phyloP scores from a whole-genome alignment of 371 early-diverging fungal species.

The Funneliformis caledonium region DNA sequence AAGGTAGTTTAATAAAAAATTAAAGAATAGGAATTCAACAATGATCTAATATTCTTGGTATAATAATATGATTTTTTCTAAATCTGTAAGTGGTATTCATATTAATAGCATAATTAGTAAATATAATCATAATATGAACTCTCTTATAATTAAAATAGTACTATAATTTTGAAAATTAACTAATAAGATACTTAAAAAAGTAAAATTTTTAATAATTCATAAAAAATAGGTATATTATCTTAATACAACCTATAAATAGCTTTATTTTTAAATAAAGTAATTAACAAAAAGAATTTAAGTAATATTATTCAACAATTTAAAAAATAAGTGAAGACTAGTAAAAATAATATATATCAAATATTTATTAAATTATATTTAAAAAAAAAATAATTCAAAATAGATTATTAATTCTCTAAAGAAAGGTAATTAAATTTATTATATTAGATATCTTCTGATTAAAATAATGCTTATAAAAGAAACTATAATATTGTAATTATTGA shows the following conservation, averaged over 20 bases:
- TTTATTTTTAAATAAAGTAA: background rate
- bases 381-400: background rate
- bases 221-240: background rate
- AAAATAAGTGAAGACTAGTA: background rate
- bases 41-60: background rate
- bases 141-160: background rate
- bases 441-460: background rate
- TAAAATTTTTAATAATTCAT: background rate
- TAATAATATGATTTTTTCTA: background rate
- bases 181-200: background rate
- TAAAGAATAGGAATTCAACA: background rate
- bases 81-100: background rate
- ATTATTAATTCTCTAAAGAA: background rate
- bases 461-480: background rate
- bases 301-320: background rate
- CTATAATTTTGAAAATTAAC: background rate
- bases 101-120: background rate
- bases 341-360: too few species aligned
- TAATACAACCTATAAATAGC: background rate
- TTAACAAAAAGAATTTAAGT: background rate
- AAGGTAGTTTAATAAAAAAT: background rate
- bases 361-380: too few species aligned
- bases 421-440: background rate
- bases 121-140: background rate
- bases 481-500: background rate